Evolutionary conservation across 441 rosid species (phyloP).

Genomic region (Jatropha podagrica): DNA sequence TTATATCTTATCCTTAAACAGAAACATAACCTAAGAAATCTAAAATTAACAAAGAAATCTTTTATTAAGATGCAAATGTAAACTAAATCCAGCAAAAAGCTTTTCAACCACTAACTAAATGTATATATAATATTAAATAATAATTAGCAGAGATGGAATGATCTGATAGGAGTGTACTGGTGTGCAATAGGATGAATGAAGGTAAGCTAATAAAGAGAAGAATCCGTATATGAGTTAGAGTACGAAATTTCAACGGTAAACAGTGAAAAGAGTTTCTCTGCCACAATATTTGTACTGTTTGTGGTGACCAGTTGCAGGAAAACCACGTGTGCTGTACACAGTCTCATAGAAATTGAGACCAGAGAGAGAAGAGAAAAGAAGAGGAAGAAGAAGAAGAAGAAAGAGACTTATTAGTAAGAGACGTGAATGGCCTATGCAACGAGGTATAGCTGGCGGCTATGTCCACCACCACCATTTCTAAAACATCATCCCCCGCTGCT

Average conservation of each 20-base stretch:
- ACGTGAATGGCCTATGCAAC: slow-evolving; percentile 8
- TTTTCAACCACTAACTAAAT: no score
- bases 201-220: background rate
- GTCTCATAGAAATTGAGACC: background rate
- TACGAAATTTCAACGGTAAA: slow-evolving; percentile 61
- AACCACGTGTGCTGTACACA: slow-evolving; percentile 30
- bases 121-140: no score
- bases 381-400: background rate
- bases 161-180: background rate
- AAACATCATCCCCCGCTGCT: slow-evolving; percentile 37
- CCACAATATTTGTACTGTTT: slow-evolving; percentile 29
- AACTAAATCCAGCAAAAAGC: no score
- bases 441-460: slow-evolving; percentile 43
- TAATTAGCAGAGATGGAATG: no score
- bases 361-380: background rate
- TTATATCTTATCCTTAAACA: no score
- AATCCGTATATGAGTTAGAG: slow-evolving; percentile 16
- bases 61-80: no score
- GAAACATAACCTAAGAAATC: no score
- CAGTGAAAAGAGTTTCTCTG: slow-evolving; percentile 37
- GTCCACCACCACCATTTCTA: slow-evolving; percentile 13
- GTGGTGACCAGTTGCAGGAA: slow-evolving; percentile 40
- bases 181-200: background rate
- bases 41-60: no score
- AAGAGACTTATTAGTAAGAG: no score